Percentiles rank a stretch among this genome's conserved stretches.
These are phyloP conservation scores for Naganishia cerealis DNA, from an alignment of 1,284 basidiomycete species.

Conservation along the genomic window DNA sequence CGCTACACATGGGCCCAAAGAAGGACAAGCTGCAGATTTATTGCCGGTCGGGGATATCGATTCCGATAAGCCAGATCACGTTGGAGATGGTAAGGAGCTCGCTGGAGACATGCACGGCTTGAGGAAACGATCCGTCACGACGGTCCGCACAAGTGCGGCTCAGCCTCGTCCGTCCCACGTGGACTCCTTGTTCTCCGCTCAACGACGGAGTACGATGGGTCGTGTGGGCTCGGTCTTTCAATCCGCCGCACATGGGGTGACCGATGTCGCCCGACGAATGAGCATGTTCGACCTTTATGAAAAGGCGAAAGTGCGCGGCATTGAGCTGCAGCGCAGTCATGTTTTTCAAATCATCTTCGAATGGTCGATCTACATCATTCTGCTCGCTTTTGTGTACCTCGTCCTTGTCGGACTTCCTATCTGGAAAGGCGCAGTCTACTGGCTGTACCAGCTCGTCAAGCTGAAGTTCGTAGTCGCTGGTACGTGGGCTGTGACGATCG, in stretches of 20 bases:
- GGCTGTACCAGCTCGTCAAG: constrained; percentile 24
- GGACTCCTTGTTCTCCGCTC: background rate
- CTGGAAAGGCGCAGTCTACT: constrained; percentile 22
- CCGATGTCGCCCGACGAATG: constrained; percentile 6
- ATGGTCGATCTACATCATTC: constrained; percentile 12
- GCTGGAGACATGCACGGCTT: background rate
- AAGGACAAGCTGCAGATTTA: background rate
- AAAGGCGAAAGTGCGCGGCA: constrained; percentile 18
- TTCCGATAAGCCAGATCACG: background rate
- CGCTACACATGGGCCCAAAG: background rate
- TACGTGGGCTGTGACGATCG: constrained; percentile 22
- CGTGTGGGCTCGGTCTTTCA: constrained; percentile 12
- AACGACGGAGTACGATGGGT: background rate
- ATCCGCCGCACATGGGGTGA: constrained; percentile 1
- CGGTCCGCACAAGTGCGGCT: background rate
- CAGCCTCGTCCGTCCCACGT: constrained; percentile 3
- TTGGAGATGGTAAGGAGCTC: background rate
- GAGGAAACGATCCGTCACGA: constrained; percentile 1
- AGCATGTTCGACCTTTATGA: constrained; percentile 17
- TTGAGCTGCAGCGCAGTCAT: background rate
- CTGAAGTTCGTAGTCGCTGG: constrained; percentile 10
- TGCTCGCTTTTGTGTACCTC: constrained; percentile 12
- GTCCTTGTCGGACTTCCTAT: constrained; percentile 20
- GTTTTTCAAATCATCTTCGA: constrained; percentile 8
- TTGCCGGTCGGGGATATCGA: no score